These are phyloP conservation scores for Lasiosphaeria miniovina DNA, from an alignment of 495 filamentous ascomycete genomes.

Conservation along the genomic window DNA sequence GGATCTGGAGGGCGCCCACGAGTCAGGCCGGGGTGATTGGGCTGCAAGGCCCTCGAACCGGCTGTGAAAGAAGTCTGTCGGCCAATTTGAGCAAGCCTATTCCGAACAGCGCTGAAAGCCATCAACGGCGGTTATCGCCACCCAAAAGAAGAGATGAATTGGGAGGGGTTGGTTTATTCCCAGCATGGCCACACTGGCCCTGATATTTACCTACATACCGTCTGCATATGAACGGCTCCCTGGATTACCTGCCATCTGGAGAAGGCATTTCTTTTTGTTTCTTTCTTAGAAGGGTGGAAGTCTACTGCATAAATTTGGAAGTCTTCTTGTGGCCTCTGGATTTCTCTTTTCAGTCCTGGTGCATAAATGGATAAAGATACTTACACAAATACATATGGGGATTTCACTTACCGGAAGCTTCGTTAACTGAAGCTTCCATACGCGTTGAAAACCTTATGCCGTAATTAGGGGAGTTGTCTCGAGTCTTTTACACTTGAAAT, in stretches of 20 bases:
- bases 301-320: not conserved
- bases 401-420: too few species aligned
- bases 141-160: not conserved
- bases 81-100: conserved; percentile 7
- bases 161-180: not conserved
- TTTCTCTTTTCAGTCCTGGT: not conserved
- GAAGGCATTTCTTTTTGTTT: not conserved
- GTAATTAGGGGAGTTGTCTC: too few species aligned
- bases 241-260: not conserved
- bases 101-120: not conserved
- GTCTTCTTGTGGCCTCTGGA: not conserved
- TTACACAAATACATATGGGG: not conserved
- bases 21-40: not conserved
- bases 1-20: conserved; percentile 16
- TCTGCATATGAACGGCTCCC: not conserved
- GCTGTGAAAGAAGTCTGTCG: conserved; percentile 20
- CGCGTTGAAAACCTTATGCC: too few species aligned
- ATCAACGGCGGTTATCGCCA: not conserved
- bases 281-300: not conserved
- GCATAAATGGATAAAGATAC: not conserved
- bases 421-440: too few species aligned
- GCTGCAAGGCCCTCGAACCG: conserved; percentile 1
- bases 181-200: not conserved
- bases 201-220: not conserved
- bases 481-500: too few species aligned